These are phyloP conservation scores for Tillandsia fasciculata DNA, from an alignment of 176 grass and related monocot genomes.

Conservation along the genomic window DNA sequence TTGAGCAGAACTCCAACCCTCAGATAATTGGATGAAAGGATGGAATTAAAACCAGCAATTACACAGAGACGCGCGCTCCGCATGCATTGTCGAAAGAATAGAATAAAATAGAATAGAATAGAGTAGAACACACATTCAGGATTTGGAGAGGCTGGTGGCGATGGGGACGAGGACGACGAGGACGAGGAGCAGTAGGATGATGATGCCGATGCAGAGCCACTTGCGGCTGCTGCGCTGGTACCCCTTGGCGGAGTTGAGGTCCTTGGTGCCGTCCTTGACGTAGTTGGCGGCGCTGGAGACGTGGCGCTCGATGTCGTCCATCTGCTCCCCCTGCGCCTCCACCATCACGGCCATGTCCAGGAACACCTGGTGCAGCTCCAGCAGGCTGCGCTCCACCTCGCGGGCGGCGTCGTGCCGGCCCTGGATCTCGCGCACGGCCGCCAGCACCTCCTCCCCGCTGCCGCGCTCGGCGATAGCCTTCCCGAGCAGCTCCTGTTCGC, in stretches of 20 bases:
- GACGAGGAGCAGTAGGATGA: slow-evolving; percentile 61
- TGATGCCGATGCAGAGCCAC: slow-evolving; percentile 78
- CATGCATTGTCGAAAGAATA: neutral
- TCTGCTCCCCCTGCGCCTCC: slow-evolving; percentile 63
- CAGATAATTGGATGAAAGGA: slow-evolving; percentile 12
- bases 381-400: slow-evolving; percentile 72
- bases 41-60: slow-evolving; percentile 7
- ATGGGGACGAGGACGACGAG: slow-evolving; percentile 68
- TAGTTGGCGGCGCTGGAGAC: slow-evolving; percentile 63
- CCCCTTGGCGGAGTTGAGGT: slow-evolving; percentile 55
- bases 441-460: slow-evolving; percentile 59
- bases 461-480: slow-evolving; percentile 67
- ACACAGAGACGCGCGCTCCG: neutral
- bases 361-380: slow-evolving; percentile 93
- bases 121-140: slow-evolving; percentile 12
- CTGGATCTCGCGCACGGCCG: slow-evolving; percentile 77
- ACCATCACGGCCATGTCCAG: slow-evolving; percentile 88
- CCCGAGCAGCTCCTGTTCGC: slow-evolving; percentile 63
- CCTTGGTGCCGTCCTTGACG: slow-evolving; percentile 61
- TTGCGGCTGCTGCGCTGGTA: slow-evolving; percentile 78
- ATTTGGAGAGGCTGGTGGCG: slow-evolving; percentile 49
- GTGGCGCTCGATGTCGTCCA: slow-evolving; percentile 73
- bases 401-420: slow-evolving; percentile 54
- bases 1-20: slow-evolving; percentile 50
- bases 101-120: no score